Evolutionary conservation across 192 early-diverging fungal genomes (phyloP), one percentile per base, ranked within the genome.

Genomic region (Rhizoclosmatium globosum): DNA sequence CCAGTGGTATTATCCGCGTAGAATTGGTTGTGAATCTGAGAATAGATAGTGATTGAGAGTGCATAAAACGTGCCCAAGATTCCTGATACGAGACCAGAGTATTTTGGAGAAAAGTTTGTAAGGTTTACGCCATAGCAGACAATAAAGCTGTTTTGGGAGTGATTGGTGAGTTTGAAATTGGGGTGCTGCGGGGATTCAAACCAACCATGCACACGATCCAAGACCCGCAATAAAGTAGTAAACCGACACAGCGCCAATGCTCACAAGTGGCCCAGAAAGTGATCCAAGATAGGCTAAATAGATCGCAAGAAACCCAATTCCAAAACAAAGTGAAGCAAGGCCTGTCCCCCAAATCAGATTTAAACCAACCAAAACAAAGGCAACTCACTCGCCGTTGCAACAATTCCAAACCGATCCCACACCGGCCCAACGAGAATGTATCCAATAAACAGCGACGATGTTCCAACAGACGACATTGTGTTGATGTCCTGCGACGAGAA

Each of bases 401-500:
- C 45, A 1, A 53, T 48, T 19, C 82, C 82, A 56, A 76, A 80
- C 21, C 68, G 50, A 53, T 83, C 82, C 69, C 72, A 80, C 38
- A 83, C 42, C 2, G 82, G 82, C 2, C 82, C 82, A 47, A 80
- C 61, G 64, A 80, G n/a, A 17, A 83, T 48, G 69, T 60, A 83
- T 3, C 21, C 21, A 19, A 73, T 53, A 53, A 44, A 73, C 13
- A 83, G 65, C 1, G 82, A 60, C 1, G 82, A 61, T 38, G 59
- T 79, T 31, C 77, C 78, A 11, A 76, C 43, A 17, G 78, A 47
- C 38, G 78, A 74, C 47, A 83, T 58, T 11, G 78, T 6, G 71
- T 82, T 82, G 31, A 82, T 58, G 41, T 82, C 81, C 3, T 38
- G 19, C 23, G 53, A 31, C 3, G 47, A 39, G 71, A 72, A 72